Percentiles rank a stretch among this genome's conserved stretches.
phyloP scores from a whole-genome alignment of 192 early-diverging fungal genomes.

The Coemansia sp. region DNA sequence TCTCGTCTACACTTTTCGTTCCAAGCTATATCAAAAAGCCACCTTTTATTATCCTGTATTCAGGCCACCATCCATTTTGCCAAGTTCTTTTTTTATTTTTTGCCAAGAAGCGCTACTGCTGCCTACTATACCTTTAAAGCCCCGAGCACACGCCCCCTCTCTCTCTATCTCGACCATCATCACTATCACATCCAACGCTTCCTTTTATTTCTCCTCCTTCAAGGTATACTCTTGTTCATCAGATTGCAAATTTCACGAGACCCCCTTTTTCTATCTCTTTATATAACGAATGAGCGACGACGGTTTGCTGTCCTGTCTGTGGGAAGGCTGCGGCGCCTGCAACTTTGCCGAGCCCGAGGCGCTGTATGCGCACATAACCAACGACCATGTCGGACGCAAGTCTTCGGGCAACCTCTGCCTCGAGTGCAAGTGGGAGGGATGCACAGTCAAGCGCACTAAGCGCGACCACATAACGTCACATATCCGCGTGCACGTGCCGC shows the following conservation, averaged over 20 bases:
- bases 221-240: neutral
- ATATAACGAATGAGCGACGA: conserved; percentile 21
- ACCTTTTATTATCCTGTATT: conserved; percentile 2
- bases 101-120: conserved; percentile 1
- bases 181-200: neutral
- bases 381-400: conserved; percentile 91
- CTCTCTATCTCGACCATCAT: neutral
- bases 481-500: conserved; percentile 86
- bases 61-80: neutral
- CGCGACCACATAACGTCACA: conserved; percentile 99
- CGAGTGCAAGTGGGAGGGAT: conserved; percentile 85
- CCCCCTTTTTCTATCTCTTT: neutral
- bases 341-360: conserved; percentile 75
- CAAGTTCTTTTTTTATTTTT: neutral
- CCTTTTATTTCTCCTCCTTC: neutral
- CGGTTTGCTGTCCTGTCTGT: conserved; percentile 34
- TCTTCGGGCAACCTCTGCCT: conserved; percentile 85
- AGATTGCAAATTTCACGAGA: neutral
- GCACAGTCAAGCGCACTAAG: conserved; percentile 72
- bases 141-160: neutral
- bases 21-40: neutral
- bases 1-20: neutral
- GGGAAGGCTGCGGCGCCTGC: conserved; percentile 32
- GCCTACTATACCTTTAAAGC: neutral
- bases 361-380: conserved; percentile 83